Base-by-base conservation (phyloP, 2,329 filamentous ascomycete genomes). In the Diaporthe sp. region DNA sequence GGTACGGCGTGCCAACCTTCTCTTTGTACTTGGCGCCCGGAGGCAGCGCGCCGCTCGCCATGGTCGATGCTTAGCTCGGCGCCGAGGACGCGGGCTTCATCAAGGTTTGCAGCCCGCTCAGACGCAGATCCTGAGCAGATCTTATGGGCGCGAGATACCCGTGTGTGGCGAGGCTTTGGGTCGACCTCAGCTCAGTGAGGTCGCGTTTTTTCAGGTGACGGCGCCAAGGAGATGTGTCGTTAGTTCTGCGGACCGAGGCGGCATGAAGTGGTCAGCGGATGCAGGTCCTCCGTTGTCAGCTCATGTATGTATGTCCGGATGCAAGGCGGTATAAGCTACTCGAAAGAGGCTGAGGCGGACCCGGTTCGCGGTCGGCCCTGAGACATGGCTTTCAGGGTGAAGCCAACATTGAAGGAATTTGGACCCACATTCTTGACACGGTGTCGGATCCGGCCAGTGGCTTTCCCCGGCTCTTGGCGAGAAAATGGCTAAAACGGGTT, bases 11-110 rank as follows among this genome's bases (percentile, higher is more conserved):
- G n/a, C 70, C 67, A 17, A 60, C 71, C 55, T 76, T 74, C 58
- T 76, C 74, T 39, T 74, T 75, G 61, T 71, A 75, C 63, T 74
- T 72, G 60, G 72, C 65, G 55, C 42, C 53, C 5, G 63, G 75
- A 20, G 71, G 71, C 28, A 76, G 61, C 44, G 75, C 75, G 37
- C 75, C 75, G 73, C 75, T 76, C 22, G 75, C 73, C 75, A 76
- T 76, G 75, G 49, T 75, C 47, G n/a, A 49, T 42, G 20, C 20
- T 44, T 42, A 65, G 71, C 58, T 57, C 25, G 51, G 47, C 47
- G 71, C 60, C 25, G 49, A 73, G 20, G 44, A 55, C 47, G 39
- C 55, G 37, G 37, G 47, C 25, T 37, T 42, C 71, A 63, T 51
- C 47, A 34, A 55, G 47, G 37, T 39, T 37, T 44, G 37, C 58